Evolutionary conservation across 1,284 basidiomycete species (phyloP).

Genomic region (Ceratobasidium sp.): DNA sequence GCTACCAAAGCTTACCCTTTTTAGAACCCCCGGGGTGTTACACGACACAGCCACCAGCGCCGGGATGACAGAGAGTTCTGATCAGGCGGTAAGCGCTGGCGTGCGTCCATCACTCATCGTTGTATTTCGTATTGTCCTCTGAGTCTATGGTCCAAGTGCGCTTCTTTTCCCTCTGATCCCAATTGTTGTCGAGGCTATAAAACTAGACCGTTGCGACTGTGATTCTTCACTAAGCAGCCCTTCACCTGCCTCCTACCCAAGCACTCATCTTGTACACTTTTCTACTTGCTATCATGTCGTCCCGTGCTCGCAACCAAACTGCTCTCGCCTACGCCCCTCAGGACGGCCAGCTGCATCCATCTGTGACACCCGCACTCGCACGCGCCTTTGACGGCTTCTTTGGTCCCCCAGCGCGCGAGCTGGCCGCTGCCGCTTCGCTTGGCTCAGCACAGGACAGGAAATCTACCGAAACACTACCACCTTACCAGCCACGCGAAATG

Average conservation of each 20-base stretch:
- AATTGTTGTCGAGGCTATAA: conserved; percentile 35
- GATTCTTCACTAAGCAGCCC: not conserved
- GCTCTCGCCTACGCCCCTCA: conserved; percentile 27
- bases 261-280: not conserved
- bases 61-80: conserved; percentile 1
- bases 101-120: conserved; percentile 35
- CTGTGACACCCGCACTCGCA: conserved; percentile 24
- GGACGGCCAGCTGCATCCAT: conserved; percentile 7
- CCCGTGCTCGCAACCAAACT: conserved; percentile 27
- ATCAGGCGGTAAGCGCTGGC: conserved; percentile 9
- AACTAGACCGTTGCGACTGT: not conserved
- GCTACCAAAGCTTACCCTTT: conserved; percentile 7
- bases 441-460: not conserved
- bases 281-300: not conserved
- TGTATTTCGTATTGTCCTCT: conserved; percentile 22
- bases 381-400: conserved; percentile 36
- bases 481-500: conserved; percentile 1
- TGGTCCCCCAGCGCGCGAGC: conserved; percentile 33
- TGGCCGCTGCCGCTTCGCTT: not conserved
- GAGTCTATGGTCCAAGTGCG: conserved; percentile 28
- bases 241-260: not conserved
- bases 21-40: not conserved
- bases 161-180: conserved; percentile 22
- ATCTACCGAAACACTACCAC: conserved; percentile 22
- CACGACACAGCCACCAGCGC: conserved; percentile 21